Conservation (phyloP, 2,329 filamentous ascomycete genomes). For the Trichoderma aggressivum region DNA sequence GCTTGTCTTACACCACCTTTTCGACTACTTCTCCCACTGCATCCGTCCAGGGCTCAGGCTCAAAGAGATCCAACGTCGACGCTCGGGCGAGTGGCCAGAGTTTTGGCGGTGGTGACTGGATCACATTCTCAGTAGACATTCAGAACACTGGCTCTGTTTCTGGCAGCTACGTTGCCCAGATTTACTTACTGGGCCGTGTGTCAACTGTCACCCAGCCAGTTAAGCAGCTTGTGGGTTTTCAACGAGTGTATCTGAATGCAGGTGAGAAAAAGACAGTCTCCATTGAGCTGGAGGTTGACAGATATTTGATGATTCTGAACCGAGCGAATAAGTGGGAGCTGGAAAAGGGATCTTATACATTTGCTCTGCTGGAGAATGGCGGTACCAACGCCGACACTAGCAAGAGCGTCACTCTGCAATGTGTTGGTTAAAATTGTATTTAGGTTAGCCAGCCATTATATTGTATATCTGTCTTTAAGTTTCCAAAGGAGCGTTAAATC, state of each 20-base stretch:
- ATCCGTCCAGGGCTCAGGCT: background rate
- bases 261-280: background rate
- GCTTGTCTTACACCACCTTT: slow-evolving; percentile 17
- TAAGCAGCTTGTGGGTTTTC: slow-evolving; percentile 15
- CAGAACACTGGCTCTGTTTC: slow-evolving; percentile 11
- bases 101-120: slow-evolving; percentile 11
- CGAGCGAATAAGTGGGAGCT: slow-evolving; percentile 13
- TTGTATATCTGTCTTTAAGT: background rate
- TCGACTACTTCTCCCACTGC: background rate
- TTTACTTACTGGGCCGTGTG: slow-evolving; percentile 15
- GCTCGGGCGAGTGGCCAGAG: background rate
- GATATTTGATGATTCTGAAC: slow-evolving; percentile 16
- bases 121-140: background rate
- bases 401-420: slow-evolving; percentile 11
- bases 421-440: background rate
- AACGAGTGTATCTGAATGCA: slow-evolving; percentile 16
- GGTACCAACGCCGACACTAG: slow-evolving; percentile 5
- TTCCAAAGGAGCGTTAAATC: background rate
- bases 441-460: background rate
- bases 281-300: slow-evolving; percentile 11
- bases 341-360: slow-evolving; percentile 14
- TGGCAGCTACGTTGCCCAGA: slow-evolving; percentile 14
- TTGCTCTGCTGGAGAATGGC: slow-evolving; percentile 15
- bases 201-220: slow-evolving; percentile 10
- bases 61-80: background rate